phyloP scores from a whole-genome alignment of 805 yeast genomes.

The Monosporozyma siamensis region DNA sequence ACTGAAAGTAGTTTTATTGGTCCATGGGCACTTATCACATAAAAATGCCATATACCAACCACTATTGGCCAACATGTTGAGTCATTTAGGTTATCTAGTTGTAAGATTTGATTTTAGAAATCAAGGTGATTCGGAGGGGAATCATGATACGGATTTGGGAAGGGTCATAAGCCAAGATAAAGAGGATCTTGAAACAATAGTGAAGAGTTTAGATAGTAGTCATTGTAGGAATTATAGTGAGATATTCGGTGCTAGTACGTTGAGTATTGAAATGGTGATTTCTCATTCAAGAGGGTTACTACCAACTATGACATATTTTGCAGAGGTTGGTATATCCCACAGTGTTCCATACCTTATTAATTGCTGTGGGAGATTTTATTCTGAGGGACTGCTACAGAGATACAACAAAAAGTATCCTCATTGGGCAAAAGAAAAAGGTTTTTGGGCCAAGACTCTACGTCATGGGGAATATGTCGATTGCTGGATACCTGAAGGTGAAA shows the following conservation, averaged over 20 bases:
- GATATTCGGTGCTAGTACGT: conserved; percentile 9
- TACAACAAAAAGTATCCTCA: conserved; percentile 28
- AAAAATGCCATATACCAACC: conserved; percentile 70
- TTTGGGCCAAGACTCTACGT: conserved; percentile 35
- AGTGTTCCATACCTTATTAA: conserved; percentile 61
- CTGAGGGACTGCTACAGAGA: conserved; percentile 38
- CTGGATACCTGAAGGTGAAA: conserved; percentile 42
- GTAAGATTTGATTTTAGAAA: conserved; percentile 79
- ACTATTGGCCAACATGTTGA: conserved; percentile 48
- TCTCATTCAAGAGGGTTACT: conserved; percentile 78
- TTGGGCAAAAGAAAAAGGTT: conserved; percentile 37
- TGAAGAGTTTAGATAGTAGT: not conserved
- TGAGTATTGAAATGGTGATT: conserved; percentile 48
- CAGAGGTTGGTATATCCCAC: conserved; percentile 16
- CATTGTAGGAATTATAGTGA: no score
- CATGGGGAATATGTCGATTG: conserved; percentile 39
- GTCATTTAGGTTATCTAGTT: conserved; percentile 54
- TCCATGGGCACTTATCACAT: conserved; percentile 87
- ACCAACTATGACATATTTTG: conserved; percentile 66
- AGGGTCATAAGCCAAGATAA: conserved; percentile 56
- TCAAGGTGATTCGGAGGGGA: conserved; percentile 65
- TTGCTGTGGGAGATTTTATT: conserved; percentile 60
- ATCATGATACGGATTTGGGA: conserved; percentile 32
- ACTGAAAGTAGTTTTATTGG: conserved; percentile 44
- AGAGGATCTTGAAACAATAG: conserved; percentile 50